Evolutionary conservation across 371 early-diverging fungal genomes (phyloP), one percentile per base, ranked within the genome.

Genomic region (Mycotypha africana): DNA sequence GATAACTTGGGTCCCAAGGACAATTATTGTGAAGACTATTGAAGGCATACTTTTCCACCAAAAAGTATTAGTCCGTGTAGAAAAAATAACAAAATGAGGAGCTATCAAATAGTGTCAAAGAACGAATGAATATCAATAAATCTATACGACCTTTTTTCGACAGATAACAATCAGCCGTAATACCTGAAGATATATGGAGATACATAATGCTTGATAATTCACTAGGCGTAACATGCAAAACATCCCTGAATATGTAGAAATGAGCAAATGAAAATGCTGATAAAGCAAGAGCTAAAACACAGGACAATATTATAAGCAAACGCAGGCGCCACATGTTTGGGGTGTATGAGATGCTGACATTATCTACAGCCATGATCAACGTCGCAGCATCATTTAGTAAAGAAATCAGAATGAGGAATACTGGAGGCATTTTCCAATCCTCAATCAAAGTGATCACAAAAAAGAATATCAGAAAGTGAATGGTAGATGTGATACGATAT

Each of bases 21-120:
- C 85, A 33, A 91, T 90, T 1, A 75, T 44, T 6, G 86, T 81
- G 61, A 95, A 95, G 22, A 74, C 61, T 62, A 76, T 61, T 5
- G 88, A 86, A 4, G 96, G 96, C 45, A 85, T 59, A 47, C 81
- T 87, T 48, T 80, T 83, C 91, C 92, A 95, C 75, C 91, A 92
- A 67, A 84, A 89, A 8, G 85, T 80, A 11, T 84, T 74, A 14
- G 93, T 64, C 47, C 96, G 84, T 7, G 96, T 95, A 10, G 93
- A 92, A 62, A 95, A 95, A 61, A 95, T 95, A 25, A 92, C 89
- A 68, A 95, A 95, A 74, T 95, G 95, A 42, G 96, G 96, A 40
- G 87, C 86, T 72, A 48, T 39, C 12, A 24, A 16, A 31, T 80
- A 76, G 60, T 85, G 81, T 58, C 82, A 59, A 69, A 79, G 67